Base-by-base conservation (phyloP, 768 basidiomycete species). In the Tylopilus sp. region DNA sequence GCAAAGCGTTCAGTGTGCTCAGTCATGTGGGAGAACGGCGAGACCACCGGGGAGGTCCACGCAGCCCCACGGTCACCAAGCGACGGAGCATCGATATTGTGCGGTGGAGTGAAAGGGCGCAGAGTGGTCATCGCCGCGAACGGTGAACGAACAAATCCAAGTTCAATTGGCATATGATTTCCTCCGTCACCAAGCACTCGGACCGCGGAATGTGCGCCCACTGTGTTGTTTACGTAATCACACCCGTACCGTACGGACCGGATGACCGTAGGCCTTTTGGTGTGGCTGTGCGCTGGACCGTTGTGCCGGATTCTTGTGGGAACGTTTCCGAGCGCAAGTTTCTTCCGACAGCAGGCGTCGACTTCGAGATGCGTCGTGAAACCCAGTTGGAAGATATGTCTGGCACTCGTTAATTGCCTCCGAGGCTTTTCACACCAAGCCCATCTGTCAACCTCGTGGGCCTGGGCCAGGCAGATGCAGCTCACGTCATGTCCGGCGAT, bases 401-500 rank as follows among this genome's bases (percentile, higher is more conserved):
- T 44, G 44, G 46, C 56, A 48, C 37, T 22, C 19, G 42, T 30
- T 16, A 24, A 43, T 16, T 12, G 22, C 14, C 24, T 45, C 21
- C 24, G 6, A 63, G 44, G 52, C 43, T 37, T 19, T 33, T 48
- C 24, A 38, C 29, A n/a, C 34, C 25, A 17, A 16, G 29, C 44
- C 24, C 30, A 44, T 50, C 33, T 36, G 47, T 26, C 34, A 21
- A n/a, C 42, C 47, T 44, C 37, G 59, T 47, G 41, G 61, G 43
- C 45, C 36, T 44, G 44, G 28, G 26, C 40, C 25, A 19, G 16
- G 49, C 54, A 52, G 17, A 44, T 36, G 11, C 37, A 22, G 19
- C 40, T 54, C 54, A 67, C 54, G 54, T 63, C 52, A 59, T n/a
- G n/a, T 50, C 50, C 22, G n/a, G 42, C 40, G 53, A 50, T 53